A percentile compares a stretch with the other conserved stretches of the same genome.
phyloP scores from a whole-genome alignment of 2,329 filamentous ascomycete genomes.

The Byssothecium circinans region DNA sequence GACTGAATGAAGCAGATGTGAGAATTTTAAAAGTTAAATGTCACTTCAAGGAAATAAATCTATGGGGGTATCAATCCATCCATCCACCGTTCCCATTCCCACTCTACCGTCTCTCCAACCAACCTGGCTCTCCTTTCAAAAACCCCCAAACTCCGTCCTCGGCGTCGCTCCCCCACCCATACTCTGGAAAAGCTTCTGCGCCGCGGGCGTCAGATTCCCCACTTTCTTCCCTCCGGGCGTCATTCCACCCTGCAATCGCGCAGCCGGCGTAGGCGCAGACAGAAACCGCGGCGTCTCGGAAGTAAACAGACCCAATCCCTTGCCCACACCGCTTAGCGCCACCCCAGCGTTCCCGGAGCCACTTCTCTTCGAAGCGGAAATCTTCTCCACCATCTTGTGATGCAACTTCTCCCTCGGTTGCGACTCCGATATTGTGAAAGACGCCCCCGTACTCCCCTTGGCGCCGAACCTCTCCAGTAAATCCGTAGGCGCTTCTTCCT shows the following conservation, averaged over 20 bases:
- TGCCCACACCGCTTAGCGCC: conserved; percentile 43
- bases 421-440: conserved; percentile 76
- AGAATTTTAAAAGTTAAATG: too few relatives aligned
- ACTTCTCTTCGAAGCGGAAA: conserved; percentile 3
- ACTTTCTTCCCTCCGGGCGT: conserved; percentile 52
- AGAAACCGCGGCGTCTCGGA: conserved; percentile 63
- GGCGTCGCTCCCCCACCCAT: conserved; percentile 44
- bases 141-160: conserved; percentile 8
- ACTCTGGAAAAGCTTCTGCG: conserved; percentile 53
- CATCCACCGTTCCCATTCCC: background rate
- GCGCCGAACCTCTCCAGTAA: conserved; percentile 51
- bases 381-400: conserved; percentile 62
- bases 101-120: conserved; percentile 14
- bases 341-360: conserved; percentile 43
- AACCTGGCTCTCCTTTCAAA: conserved; percentile 12
- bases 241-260: conserved; percentile 55
- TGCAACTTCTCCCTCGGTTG: conserved; percentile 78
- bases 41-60: background rate
- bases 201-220: conserved; percentile 70
- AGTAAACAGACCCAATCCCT: conserved; percentile 31
- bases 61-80: conserved; percentile 1
- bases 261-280: conserved; percentile 74
- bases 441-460: conserved; percentile 17
- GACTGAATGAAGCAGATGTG: too few relatives aligned
- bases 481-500: conserved; percentile 42